Percentiles rank a stretch among this genome's conserved stretches.
Conservation (phyloP, 2,329 filamentous ascomycete species). For the Lachnellula subtilissima region DNA sequence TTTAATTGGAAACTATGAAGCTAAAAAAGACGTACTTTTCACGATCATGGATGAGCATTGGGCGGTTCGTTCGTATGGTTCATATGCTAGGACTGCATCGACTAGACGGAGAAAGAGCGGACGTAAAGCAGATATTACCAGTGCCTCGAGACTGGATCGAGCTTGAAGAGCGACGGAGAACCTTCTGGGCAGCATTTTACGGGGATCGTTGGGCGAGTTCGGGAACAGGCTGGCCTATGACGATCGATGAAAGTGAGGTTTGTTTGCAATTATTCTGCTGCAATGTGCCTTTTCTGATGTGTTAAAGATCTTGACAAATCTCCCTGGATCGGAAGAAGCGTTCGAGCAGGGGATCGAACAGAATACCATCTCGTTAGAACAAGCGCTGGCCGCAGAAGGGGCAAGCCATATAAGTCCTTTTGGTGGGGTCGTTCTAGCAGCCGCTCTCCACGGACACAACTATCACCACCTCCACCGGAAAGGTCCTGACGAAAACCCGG, state of each 20-base stretch:
- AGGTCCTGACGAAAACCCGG: conserved; percentile 63
- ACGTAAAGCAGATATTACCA: conserved; percentile 68
- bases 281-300: conserved; percentile 31
- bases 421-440: conserved; percentile 66
- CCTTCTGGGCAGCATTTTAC: conserved; percentile 82
- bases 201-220: conserved; percentile 82
- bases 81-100: conserved; percentile 84
- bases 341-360: conserved; percentile 64
- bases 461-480: conserved; percentile 74
- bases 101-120: conserved; percentile 60
- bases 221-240: conserved; percentile 84
- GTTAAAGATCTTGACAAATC: conserved; percentile 53
- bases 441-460: conserved; percentile 76
- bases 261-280: conserved; percentile 36
- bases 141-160: conserved; percentile 79
- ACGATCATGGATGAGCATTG: conserved; percentile 76
- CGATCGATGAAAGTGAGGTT: conserved; percentile 68
- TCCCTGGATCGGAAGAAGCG: conserved; percentile 76
- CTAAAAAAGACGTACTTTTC: conserved; percentile 79
- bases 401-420: conserved; percentile 64
- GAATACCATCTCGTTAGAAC: conserved; percentile 56
- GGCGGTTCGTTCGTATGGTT: conserved; percentile 63
- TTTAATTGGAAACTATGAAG: conserved; percentile 72
- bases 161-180: conserved; percentile 71
- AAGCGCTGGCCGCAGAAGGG: conserved; percentile 48